Conservation (phyloP, 2,329 filamentous ascomycete species). For the Aspergillus sp. region DNA sequence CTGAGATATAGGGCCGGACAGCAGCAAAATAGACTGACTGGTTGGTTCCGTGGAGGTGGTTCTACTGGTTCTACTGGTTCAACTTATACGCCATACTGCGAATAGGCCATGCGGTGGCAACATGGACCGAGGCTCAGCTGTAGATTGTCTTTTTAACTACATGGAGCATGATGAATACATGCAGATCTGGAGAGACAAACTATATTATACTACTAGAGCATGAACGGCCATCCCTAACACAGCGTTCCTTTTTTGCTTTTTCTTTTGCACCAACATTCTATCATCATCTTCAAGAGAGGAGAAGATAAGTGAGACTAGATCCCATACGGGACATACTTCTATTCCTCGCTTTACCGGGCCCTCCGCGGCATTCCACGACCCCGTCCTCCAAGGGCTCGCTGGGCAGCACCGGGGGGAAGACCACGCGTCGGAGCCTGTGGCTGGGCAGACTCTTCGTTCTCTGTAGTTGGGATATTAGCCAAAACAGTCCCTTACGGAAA, state of each 20-base stretch:
- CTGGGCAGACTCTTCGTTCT: constrained; percentile 84
- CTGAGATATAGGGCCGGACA: no score
- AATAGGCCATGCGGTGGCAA: no score
- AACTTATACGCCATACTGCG: no score
- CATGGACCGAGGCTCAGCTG: no score
- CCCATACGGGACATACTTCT: not conserved
- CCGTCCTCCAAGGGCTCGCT: constrained; percentile 76
- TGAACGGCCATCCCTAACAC: not conserved
- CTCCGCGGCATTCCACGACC: constrained; percentile 73
- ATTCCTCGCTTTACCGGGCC: constrained; percentile 6
- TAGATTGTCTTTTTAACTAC: no score
- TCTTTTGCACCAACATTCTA: not conserved
- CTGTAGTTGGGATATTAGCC: constrained; percentile 28
- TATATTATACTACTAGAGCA: not conserved
- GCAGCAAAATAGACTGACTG: no score
- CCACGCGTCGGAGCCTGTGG: constrained; percentile 72
- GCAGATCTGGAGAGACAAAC: not conserved
- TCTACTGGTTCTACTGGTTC: no score
- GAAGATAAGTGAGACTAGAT: not conserved
- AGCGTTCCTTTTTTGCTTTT: not conserved
- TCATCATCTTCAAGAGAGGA: not conserved
- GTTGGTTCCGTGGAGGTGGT: no score
- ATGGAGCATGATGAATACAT: no score
- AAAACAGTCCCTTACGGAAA: not conserved
- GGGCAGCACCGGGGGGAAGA: constrained; percentile 72